Evolutionary conservation across 148 eudicot genomes (phyloP).

Genomic region (Rhododendron molle): DNA sequence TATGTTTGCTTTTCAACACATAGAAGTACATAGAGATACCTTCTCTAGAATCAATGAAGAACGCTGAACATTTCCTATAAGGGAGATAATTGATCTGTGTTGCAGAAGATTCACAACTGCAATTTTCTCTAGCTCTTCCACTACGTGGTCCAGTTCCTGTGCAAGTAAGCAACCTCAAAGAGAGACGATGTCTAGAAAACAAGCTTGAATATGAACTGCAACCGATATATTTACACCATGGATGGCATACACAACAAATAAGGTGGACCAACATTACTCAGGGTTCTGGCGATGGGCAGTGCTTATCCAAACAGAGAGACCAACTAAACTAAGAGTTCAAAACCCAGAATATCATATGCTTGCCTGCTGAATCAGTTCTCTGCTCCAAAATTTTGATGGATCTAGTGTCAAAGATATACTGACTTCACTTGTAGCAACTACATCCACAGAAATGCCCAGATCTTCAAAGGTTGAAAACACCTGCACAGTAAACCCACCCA

Average conservation of each 20-base stretch:
- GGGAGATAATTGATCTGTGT: conserved; percentile 73
- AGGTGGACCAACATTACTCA: not conserved
- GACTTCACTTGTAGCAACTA: conserved; percentile 94
- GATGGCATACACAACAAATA: not conserved
- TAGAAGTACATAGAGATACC: conserved; percentile 19
- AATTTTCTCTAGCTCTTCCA: conserved; percentile 71
- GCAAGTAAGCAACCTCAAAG: not conserved
- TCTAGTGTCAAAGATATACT: conserved; percentile 85
- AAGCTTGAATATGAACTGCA: not conserved
- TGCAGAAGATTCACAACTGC: conserved; percentile 82
- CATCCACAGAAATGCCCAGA: conserved; percentile 87
- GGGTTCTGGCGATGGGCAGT: not conserved
- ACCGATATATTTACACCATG: not conserved
- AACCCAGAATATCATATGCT: conserved; percentile 32
- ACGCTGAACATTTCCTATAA: conserved; percentile 81
- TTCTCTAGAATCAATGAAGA: conserved; percentile 76
- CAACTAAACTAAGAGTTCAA: not conserved
- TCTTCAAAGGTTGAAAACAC: conserved; percentile 82
- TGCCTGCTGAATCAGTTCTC: conserved; percentile 95
- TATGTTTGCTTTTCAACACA: not conserved
- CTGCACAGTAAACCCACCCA: conserved; percentile 21
- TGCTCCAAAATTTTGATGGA: conserved; percentile 91
- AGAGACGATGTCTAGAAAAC: not conserved
- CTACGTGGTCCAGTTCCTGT: conserved; percentile 80
- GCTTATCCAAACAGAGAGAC: not conserved